Percentiles rank a stretch among this genome's conserved stretches.
These are phyloP conservation scores for Rehmannia glutinosa DNA, from an alignment of 257 asterid genomes.

Conservation along the genomic window DNA sequence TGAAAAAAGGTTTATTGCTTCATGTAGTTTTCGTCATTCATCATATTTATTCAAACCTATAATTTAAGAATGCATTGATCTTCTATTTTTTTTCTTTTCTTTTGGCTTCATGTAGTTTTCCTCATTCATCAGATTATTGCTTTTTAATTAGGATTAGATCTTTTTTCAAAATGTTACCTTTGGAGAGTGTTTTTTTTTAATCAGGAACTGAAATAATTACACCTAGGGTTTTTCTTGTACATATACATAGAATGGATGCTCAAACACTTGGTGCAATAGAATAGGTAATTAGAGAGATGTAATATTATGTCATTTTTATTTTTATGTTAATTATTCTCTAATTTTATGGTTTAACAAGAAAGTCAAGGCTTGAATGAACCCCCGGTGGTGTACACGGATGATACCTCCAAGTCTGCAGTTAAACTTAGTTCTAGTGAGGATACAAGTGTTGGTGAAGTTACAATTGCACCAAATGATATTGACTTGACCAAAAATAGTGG, in stretches of 20 bases:
- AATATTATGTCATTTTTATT: neutral
- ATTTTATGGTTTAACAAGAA: slow-evolving; percentile 47
- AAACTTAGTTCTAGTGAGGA: slow-evolving; percentile 29
- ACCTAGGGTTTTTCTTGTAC: slow-evolving; percentile 25
- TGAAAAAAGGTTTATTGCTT: neutral
- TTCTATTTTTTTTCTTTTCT: neutral
- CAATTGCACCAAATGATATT: slow-evolving; percentile 18
- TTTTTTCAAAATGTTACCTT: neutral
- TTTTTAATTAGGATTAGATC: no score
- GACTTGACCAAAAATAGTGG: slow-evolving; percentile 38
- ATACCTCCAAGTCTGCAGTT: slow-evolving; percentile 34
- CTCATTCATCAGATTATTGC: no score
- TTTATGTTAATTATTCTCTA: neutral
- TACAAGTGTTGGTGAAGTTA: slow-evolving; percentile 31
- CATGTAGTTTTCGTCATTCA: no score
- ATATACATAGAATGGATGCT: slow-evolving; percentile 71
- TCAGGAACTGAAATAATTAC: neutral
- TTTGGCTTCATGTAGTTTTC: neutral
- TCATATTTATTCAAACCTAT: no score
- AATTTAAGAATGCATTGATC: neutral
- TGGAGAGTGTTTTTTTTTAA: neutral
- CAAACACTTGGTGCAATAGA: slow-evolving; percentile 52
- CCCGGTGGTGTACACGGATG: slow-evolving; percentile 62
- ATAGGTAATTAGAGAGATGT: slow-evolving; percentile 47
- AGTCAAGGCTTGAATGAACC: slow-evolving; percentile 59